Base-by-base conservation (phyloP, 345 rosid genomes). In the Gossypium stocksii region DNA sequence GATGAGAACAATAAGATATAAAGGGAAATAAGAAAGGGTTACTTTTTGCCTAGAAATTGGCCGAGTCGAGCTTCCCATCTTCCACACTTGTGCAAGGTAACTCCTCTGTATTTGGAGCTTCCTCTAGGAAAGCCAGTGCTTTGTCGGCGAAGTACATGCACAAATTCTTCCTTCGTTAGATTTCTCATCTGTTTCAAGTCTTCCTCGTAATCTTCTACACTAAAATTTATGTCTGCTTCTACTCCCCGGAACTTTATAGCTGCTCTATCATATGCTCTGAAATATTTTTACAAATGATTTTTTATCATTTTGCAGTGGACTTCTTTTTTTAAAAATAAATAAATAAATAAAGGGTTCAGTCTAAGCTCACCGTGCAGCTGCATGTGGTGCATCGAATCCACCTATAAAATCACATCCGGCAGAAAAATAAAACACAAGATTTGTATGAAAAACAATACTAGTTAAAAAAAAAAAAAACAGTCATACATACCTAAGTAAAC, bases 31-130 rank as follows among this genome's bases (percentile, higher is more conserved):
- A 9, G 7, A 23, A 19, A 71, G 9, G 41, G 27, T 57, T 90
- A 95, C 98, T 95, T 95, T 83, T 90, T 95, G 78, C 93, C 92
- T 4, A 95, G 77, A 75, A 95, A 89, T 83, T 95, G 99, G 66
- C 99, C 99, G 97, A 95, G 85, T 22, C 99, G 79, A 71, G 98
- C 91, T 83, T 95, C 99, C 99, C 99, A 95, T 83, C 99, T 82
- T 11, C 98, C 98, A 85, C 99, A 93, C 81, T 95, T 95, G 80
- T 95, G 99, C 87, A 95, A 87, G 70, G 97, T 95, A 23, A 95
- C 99, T 8, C 99, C 99, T 79, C 98, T 90, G 79, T 89, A 95
- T 77, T 93, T 95, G 46, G 98, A 95, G 83, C 97, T 93, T 57
- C 99, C 99, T 78, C 99, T 78, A 2, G 97, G 99, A 79, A 87